A percentile compares a stretch with the other conserved stretches of the same genome.
phyloP scores from a whole-genome alignment of 768 basidiomycete species.

The Amanita jacksonii region DNA sequence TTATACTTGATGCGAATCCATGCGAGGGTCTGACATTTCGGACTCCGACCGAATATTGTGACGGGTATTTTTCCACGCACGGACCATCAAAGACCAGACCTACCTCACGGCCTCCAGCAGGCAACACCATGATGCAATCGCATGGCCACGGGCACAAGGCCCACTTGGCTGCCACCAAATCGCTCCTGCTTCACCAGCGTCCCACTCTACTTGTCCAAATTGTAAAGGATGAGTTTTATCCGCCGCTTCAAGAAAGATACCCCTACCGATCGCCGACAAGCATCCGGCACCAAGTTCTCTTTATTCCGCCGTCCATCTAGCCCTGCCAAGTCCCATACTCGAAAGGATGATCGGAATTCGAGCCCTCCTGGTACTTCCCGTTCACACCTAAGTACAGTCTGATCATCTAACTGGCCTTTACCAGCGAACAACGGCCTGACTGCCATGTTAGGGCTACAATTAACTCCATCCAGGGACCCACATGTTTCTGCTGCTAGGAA shows the following conservation, averaged over 20 bases:
- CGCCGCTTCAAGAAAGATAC: slow-evolving; percentile 8
- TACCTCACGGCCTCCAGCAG: slow-evolving; percentile 82
- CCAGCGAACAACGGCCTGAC: slow-evolving; percentile 7
- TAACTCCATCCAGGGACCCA: slow-evolving; percentile 25
- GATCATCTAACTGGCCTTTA: slow-evolving; percentile 9
- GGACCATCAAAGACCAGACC: slow-evolving; percentile 19
- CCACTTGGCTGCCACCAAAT: slow-evolving; percentile 70
- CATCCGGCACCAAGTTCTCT: slow-evolving; percentile 7
- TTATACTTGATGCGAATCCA: slow-evolving; percentile 41
- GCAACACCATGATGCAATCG: slow-evolving; percentile 91
- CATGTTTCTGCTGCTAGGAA: slow-evolving; percentile 37
- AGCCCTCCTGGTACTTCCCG: slow-evolving; percentile 1
- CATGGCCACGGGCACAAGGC: slow-evolving; percentile 91
- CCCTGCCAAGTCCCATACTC: slow-evolving; percentile 11
- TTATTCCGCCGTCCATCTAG: slow-evolving; percentile 19
- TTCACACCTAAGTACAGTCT: slow-evolving; percentile 6
- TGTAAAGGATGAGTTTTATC: slow-evolving; percentile 9
- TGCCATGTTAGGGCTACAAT: slow-evolving; percentile 5
- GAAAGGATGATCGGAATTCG: background rate
- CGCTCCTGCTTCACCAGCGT: background rate
- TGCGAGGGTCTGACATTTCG: slow-evolving; percentile 31
- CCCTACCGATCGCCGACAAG: slow-evolving; percentile 10
- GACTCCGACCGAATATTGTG: slow-evolving; percentile 30
- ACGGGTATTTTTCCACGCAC: slow-evolving; percentile 31
- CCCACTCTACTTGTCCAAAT: background rate